phyloP scores from a whole-genome alignment of 176 grass and related monocot genomes.

The Avena sativa region DNA sequence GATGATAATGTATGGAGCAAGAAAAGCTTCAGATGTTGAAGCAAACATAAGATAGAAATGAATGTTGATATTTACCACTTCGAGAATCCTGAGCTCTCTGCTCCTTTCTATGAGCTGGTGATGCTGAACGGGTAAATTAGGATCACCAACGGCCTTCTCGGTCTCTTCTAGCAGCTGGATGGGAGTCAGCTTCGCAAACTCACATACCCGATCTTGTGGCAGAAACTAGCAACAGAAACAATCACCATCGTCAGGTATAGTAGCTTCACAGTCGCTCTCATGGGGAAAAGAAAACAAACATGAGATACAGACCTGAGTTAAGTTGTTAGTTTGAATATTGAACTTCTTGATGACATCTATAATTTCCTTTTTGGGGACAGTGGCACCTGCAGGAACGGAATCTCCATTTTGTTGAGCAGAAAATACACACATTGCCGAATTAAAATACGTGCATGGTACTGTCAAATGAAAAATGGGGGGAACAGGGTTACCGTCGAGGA shows the following conservation, averaged over 20 bases:
- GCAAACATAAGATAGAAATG: slow-evolving; percentile 8
- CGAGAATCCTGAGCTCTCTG: slow-evolving; percentile 64
- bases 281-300: neutral
- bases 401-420: neutral
- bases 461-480: neutral
- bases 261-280: neutral
- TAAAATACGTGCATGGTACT: neutral
- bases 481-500: slow-evolving; percentile 59
- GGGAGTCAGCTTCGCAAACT: slow-evolving; percentile 91
- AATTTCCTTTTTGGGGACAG: slow-evolving; percentile 68
- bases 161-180: slow-evolving; percentile 93
- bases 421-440: neutral
- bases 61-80: slow-evolving; percentile 64
- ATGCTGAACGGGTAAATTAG: slow-evolving; percentile 79
- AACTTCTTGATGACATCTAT: slow-evolving; percentile 78
- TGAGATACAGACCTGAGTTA: slow-evolving; percentile 76
- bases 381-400: slow-evolving; percentile 49
- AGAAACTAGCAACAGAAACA: slow-evolving; percentile 66
- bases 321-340: slow-evolving; percentile 96
- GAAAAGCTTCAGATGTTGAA: slow-evolving; percentile 31
- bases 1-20: slow-evolving; percentile 11
- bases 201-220: slow-evolving; percentile 88
- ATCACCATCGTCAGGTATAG: neutral
- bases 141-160: slow-evolving; percentile 93
- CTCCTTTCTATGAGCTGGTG: slow-evolving; percentile 70